Base-by-base conservation (phyloP, 2,329 filamentous ascomycete genomes). In the Raffaelea albimanens region DNA sequence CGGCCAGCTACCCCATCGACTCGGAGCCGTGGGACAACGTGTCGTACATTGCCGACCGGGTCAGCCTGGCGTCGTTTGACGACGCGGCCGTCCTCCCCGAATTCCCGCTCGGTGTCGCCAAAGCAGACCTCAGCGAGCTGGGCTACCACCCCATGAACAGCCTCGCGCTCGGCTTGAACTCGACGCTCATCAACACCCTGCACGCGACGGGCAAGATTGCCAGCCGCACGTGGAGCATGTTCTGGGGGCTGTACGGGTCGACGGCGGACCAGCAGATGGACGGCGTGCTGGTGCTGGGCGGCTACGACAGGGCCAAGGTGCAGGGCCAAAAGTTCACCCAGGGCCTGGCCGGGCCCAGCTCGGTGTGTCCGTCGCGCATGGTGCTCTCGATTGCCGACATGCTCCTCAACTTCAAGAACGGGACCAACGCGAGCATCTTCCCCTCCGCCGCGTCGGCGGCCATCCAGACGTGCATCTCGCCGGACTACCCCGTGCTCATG, bases 331-430 rank as follows among this genome's bases (percentile, higher is more conserved):
- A 47, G 14, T 53, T 55, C 48, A 58, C 52, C 3, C 49, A 54
- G 45, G n/a, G n/a, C n/a, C n/a, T n/a, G n/a, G n/a, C 51, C 55
- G 20, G 52, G 62, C 46, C 55, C 52, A 1, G 11, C 41, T 3
- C 16, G 38, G 25, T 4, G n/a, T 63, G 61, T 47, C 20, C 53
- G 5, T 59, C 61, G n/a, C 55, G 55, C 19, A 55, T 64, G 57
- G 21, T 61, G 2, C 54, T 61, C 20, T 51, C 51, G 22, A 57
- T 63, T 23, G 47, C 52, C 22, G 58, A 63, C 47, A 58, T 64
- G 13, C 46, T 54, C n/a, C 53, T 63, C 49, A 59, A 62, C 50
- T 63, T 60, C 50, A 55, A 57, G 3, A 63, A 63, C 50, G 59
- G 61, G 21, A 62, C 57, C 39, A 52, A 62, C 19, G 50, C 46